phyloP scores from a whole-genome alignment of 306 rosid species.

The Acacia crassicarpa region DNA sequence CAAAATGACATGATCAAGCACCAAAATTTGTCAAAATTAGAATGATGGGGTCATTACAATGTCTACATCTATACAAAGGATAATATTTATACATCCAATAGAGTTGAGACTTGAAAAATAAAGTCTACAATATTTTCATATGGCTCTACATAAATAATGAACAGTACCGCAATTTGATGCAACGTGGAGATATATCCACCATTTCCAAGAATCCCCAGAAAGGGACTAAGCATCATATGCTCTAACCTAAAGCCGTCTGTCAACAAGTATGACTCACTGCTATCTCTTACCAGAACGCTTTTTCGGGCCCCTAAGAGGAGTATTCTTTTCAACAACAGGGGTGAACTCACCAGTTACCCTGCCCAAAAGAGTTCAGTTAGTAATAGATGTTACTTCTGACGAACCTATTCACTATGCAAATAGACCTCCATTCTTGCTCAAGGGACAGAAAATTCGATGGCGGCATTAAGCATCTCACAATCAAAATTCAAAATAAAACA shows the following conservation, averaged over 20 bases:
- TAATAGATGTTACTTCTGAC: neutral
- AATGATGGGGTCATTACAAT: neutral
- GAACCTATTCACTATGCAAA: neutral
- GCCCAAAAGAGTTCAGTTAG: conserved; percentile 29
- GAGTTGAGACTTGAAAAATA: neutral
- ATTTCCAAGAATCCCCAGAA: conserved; percentile 25
- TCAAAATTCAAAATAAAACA: neutral
- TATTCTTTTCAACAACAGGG: conserved; percentile 3
- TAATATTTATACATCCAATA: conserved; percentile 2
- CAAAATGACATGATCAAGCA: neutral
- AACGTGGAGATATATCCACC: conserved; percentile 15
- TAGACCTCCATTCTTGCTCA: neutral
- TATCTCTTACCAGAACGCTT: conserved; percentile 2
- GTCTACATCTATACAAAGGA: conserved; percentile 28
- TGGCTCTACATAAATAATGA: neutral
- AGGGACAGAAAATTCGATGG: neutral
- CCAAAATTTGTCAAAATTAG: neutral
- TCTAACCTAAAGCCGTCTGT: conserved; percentile 6
- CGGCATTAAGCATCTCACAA: neutral
- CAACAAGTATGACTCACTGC: neutral
- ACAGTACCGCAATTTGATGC: conserved; percentile 22
- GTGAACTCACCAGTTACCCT: conserved; percentile 81
- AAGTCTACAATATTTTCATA: conserved; percentile 11
- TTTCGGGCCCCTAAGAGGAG: neutral
- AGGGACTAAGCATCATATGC: neutral